Evolutionary conservation across 805 yeast species (phyloP).

Genomic region (Candida sithepensis): DNA sequence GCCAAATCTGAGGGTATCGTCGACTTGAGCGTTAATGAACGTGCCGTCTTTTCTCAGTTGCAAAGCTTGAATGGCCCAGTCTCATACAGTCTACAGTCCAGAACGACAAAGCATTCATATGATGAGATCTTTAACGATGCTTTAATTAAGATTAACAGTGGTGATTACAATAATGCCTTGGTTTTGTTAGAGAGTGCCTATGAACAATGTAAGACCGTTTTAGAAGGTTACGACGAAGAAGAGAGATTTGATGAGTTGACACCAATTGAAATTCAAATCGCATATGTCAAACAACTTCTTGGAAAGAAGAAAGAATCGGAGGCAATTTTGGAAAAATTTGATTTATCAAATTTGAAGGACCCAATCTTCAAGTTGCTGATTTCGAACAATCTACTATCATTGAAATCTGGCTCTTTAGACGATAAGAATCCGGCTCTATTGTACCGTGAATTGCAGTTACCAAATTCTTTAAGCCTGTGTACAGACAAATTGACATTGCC

Average conservation of each 20-base stretch:
- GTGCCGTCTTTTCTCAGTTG: slow-evolving; percentile 59
- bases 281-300: slow-evolving; percentile 44
- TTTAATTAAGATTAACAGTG: slow-evolving; percentile 41
- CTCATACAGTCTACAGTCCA: slow-evolving; percentile 9
- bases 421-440: slow-evolving; percentile 22
- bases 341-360: slow-evolving; percentile 33
- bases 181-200: slow-evolving; percentile 44
- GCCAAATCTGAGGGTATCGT: slow-evolving; percentile 29
- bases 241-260: slow-evolving; percentile 51
- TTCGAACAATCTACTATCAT: slow-evolving; percentile 41
- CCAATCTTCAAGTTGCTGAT: slow-evolving; percentile 38
- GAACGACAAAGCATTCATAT: slow-evolving; percentile 33
- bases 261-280: slow-evolving; percentile 59
- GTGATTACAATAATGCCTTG: slow-evolving; percentile 39
- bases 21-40: slow-evolving; percentile 61
- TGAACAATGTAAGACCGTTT: slow-evolving; percentile 35
- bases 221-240: slow-evolving; percentile 38
- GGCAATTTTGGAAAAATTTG: slow-evolving; percentile 34
- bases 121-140: slow-evolving; percentile 63
- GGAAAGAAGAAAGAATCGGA: slow-evolving; percentile 35
- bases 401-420: slow-evolving; percentile 11
- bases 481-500: slow-evolving; percentile 33
- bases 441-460: slow-evolving; percentile 30
- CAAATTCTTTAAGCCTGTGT: slow-evolving; percentile 25
- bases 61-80: slow-evolving; percentile 10